Evolutionary conservation across 176 grass and related monocot species (phyloP), one percentile per base, ranked within the genome.

Genomic region (Aechmea fasciata): DNA sequence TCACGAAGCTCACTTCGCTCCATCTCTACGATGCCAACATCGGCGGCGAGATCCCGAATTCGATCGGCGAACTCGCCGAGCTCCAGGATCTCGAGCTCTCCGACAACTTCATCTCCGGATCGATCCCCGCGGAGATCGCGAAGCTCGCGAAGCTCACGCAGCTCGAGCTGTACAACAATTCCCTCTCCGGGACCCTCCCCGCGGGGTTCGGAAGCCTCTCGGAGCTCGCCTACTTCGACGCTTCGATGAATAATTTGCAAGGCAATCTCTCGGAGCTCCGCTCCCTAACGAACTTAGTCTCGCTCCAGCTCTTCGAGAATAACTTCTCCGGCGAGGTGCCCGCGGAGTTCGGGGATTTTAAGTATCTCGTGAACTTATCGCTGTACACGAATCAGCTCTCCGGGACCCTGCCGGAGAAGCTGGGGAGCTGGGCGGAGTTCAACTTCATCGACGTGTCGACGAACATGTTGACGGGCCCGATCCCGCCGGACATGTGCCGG

Each of bases 391-490:
- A 96, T 73, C 57, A 29, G 11, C 82, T 96, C 54, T 85, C 76
- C 64, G 93, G 93, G 66, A 80, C 81, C 65, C 57, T 96, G 66
- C 93, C 93, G 3, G 49, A 2, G 61, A 85, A 59, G 18, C 65
- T 96, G 1, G 93, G 93, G 0, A 92, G 93, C 70, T 90, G 81
- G 93, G 29, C 74, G 3, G n/a, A 47, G 14, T 59, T 97, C 79
- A 81, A 90, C 73, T 97, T 81, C 78, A 97, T 97, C 65, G 93
- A 97, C 69, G 93, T 97, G 25, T 92, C 93, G 0, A 87, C 93
- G 9, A 97, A 97, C 71, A 17, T 11, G 51, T 71, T 97, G 2
- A 80, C 86, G 0, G 93, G 93, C 0, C 67, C 81, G 22, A 92
- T 97, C 61, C 93, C 93, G 50, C 89, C 81, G 19, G 86, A 90